Evolutionary conservation across 345 rosid species (phyloP).

Genomic region (Psidium guajava): DNA sequence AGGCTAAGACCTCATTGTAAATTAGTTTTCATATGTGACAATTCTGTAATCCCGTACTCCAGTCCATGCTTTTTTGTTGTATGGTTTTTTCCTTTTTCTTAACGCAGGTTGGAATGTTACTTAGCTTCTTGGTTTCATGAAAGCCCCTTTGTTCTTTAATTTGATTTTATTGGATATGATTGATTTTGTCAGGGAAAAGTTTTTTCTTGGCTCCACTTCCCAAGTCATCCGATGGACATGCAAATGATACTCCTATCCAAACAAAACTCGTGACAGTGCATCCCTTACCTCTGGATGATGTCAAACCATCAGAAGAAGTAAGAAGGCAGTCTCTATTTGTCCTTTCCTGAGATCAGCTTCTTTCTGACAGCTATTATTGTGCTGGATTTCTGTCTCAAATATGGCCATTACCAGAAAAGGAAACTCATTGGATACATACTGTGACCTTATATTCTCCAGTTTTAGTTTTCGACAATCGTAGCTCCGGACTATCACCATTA

Average conservation of each 20-base stretch:
- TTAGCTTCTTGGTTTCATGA: not conserved
- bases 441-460: not conserved
- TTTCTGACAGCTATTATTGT: not conserved
- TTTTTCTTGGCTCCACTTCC: conserved; percentile 51
- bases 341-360: not conserved
- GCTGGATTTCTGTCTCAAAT: not conserved
- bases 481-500: not conserved
- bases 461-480: not conserved
- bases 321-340: not conserved
- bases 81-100: not conserved
- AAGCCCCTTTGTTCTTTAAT: not conserved
- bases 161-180: not conserved
- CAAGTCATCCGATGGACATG: conserved; percentile 29
- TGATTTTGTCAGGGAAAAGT: conserved; percentile 28
- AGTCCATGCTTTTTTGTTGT: not conserved
- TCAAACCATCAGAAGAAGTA: conserved; percentile 21
- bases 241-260: conserved; percentile 19
- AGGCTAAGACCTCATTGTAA: not conserved
- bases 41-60: not conserved
- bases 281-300: conserved; percentile 33
- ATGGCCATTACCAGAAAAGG: not conserved
- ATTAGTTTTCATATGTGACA: not conserved
- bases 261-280: conserved; percentile 32
- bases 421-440: not conserved
- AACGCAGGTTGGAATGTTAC: not conserved